These are phyloP conservation scores for Blastocystis hominis DNA, from an alignment of 352 stramenopile genomes.

Conservation along the genomic window DNA sequence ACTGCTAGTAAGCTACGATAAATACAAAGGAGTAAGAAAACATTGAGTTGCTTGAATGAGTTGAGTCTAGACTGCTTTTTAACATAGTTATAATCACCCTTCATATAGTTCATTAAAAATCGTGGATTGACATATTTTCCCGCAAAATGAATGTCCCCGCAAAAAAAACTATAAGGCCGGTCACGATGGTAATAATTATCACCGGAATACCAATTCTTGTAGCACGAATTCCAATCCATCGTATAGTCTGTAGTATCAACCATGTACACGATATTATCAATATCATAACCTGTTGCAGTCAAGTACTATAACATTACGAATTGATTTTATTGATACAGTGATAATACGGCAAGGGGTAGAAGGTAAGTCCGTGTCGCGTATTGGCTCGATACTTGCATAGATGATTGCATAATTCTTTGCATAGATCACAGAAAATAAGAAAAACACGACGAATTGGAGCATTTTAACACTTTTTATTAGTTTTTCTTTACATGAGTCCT, in stretches of 20 bases:
- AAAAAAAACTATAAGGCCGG: not conserved
- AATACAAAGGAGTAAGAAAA: not conserved
- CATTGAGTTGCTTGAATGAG: not conserved
- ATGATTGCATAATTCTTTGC: slow-evolving; percentile 34
- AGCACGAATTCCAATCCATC: not conserved
- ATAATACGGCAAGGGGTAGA: not conserved
- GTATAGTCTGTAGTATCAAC: slow-evolving; percentile 41
- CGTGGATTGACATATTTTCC: not conserved
- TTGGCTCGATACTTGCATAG: slow-evolving; percentile 5
- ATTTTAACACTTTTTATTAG: not conserved
- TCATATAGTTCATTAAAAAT: slow-evolving; percentile 34
- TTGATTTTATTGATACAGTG: not conserved
- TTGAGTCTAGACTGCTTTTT: not conserved
- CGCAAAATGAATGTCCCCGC: not conserved
- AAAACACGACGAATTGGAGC: not conserved
- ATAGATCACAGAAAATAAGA: not conserved
- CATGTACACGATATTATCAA: slow-evolving; percentile 54
- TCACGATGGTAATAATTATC: not conserved
- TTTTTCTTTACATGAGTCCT: too few species aligned
- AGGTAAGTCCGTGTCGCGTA: not conserved
- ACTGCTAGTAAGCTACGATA: not conserved
- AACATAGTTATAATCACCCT: not conserved
- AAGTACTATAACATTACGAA: not conserved
- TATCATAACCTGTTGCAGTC: not conserved
- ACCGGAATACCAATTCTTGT: not conserved